Evolutionary conservation across 2,329 filamentous ascomycete species (phyloP).

Genomic region (Hypoxylon sp.): DNA sequence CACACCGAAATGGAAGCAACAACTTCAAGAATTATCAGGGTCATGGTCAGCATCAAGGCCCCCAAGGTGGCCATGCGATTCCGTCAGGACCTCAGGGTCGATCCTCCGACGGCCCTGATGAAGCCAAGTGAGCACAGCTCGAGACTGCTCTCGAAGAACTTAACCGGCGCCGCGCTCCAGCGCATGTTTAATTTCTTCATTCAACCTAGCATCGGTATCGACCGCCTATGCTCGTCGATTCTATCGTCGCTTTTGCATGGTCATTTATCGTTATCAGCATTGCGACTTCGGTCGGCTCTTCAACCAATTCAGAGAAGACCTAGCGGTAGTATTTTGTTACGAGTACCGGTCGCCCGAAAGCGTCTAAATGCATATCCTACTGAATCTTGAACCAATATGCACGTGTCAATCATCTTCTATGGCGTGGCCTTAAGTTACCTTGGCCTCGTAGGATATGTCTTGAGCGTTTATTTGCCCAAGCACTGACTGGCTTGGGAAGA

Average conservation of each 20-base stretch:
- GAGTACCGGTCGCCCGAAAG: constrained; percentile 39
- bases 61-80: constrained; percentile 55
- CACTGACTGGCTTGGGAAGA: constrained; percentile 42
- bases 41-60: constrained; percentile 60
- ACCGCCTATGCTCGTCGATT: constrained; percentile 41
- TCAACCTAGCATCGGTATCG: constrained; percentile 48
- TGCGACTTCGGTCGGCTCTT: constrained; percentile 27
- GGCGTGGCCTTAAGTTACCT: constrained; percentile 45
- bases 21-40: constrained; percentile 65
- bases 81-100: constrained; percentile 56
- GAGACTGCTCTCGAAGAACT: constrained; percentile 44
- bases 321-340: constrained; percentile 34
- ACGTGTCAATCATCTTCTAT: constrained; percentile 49
- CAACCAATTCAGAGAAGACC: constrained; percentile 34
- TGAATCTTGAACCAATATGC: constrained; percentile 50
- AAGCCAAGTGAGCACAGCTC: constrained; percentile 60
- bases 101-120: constrained; percentile 60
- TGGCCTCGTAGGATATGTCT: constrained; percentile 53
- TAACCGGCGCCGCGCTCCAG: constrained; percentile 51
- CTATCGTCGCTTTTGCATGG: constrained; percentile 41
- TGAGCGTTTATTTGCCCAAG: constrained; percentile 46
- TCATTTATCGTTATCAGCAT: constrained; percentile 35
- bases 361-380: constrained; percentile 43
- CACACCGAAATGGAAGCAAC: constrained; percentile 71
- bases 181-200: constrained; percentile 51